Conservation (phyloP, 2,329 filamentous ascomycete species). For the Furcasterigmium furcatum region DNA sequence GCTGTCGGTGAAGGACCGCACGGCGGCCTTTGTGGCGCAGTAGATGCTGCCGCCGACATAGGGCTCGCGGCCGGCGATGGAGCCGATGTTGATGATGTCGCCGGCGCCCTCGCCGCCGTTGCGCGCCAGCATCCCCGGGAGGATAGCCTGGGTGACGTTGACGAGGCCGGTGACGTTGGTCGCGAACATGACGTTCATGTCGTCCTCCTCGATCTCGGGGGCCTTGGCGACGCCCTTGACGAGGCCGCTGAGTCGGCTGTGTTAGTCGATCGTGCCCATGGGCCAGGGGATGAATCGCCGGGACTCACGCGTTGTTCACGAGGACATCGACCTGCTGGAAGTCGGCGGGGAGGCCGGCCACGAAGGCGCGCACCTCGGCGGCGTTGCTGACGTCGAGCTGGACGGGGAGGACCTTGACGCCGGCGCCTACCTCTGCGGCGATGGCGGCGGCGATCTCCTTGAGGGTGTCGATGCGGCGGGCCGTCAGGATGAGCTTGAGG, state of each 20-base stretch:
- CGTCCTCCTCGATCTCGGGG: conserved; percentile 75
- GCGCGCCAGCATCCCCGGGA: conserved; percentile 77
- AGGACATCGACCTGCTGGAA: conserved; percentile 84
- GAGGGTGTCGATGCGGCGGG: conserved; percentile 77
- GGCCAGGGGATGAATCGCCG: neutral
- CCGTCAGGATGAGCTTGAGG: conserved; percentile 83
- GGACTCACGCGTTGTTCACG: conserved; percentile 88
- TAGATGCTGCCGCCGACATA: conserved; percentile 88
- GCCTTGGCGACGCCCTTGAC: conserved; percentile 86
- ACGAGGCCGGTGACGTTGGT: conserved; percentile 96
- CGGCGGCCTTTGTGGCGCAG: conserved; percentile 88
- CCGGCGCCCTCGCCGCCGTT: conserved; percentile 69
- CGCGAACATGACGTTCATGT: conserved; percentile 83
- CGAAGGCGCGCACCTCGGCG: conserved; percentile 69
- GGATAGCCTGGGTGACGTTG: conserved; percentile 89
- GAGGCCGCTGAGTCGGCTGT: conserved; percentile 60
- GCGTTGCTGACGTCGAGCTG: conserved; percentile 84
- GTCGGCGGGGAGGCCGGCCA: conserved; percentile 71
- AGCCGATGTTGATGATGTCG: conserved; percentile 94
- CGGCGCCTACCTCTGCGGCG: conserved; percentile 68
- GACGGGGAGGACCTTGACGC: conserved; percentile 78
- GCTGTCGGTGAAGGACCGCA: conserved; percentile 79
- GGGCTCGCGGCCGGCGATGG: conserved; percentile 80
- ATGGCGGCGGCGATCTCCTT: conserved; percentile 76
- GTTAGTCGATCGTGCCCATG: conserved; percentile 8